Evolutionary conservation across 768 basidiomycete species (phyloP), one percentile per base, ranked within the genome.

Genomic region (Mycena epipterygia): DNA sequence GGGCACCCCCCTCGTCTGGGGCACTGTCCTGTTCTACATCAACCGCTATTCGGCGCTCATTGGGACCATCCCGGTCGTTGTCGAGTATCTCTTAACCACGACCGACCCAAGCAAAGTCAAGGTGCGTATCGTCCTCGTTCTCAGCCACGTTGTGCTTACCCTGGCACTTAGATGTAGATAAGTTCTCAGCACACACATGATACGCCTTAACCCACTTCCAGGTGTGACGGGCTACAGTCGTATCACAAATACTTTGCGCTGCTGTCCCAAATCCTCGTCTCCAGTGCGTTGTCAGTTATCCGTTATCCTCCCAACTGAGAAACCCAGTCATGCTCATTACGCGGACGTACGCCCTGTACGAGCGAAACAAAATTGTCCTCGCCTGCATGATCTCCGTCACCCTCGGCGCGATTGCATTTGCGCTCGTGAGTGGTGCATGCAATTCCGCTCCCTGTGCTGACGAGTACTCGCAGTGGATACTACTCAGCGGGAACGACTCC

Each of bases 31-130:
- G 2, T 78, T 80, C 67, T 58, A 77, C 27, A 9, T 64, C 41
- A 79, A 75, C 46, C 79, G 79, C 11, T 80, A 79, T 48, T 16
- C 71, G 1, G 64, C 74, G 23, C 52, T 78, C 6, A 53, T 67
- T 23, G 69, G 75, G n/a, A 77, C 74, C 19, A 48, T 74, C 8
- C 71, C 77, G 30, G 44, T 69, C 48, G n/a, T 71, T 0, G 25
- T 21, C 1, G 68, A 73, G 63, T 37, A 56, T 11, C 68, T 73
- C 23, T 52, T 61, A 29, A 27, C 59, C 16, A 69, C 68, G 8
- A n/a, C 17, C 7, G 64, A 73, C 62, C 64, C 71, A 1, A 19
- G 11, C 6, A 68, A 62, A 39, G 19, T 30, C 1, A 6, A 27
- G 42, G 71, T 68, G 35, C 17, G 67, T 55, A 2, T 2, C 48